phyloP scores from a whole-genome alignment of 352 stramenopile genomes.

The Globisporangium irregulare region DNA sequence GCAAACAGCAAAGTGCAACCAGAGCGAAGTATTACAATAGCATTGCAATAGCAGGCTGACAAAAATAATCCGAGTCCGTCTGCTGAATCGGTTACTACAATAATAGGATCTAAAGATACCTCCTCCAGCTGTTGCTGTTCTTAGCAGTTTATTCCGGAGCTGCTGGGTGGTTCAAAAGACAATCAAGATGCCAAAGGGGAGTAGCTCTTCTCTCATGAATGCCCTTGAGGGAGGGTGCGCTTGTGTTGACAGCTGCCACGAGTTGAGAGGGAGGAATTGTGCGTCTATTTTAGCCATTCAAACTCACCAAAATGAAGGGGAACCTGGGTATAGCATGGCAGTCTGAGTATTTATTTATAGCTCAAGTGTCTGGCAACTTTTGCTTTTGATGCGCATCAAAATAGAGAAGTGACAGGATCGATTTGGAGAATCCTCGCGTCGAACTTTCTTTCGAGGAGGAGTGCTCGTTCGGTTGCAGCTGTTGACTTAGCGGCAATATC shows the following conservation, averaged over 20 bases:
- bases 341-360: not conserved
- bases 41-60: not conserved
- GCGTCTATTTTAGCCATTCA: not conserved
- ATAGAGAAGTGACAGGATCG: not conserved
- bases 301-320: not conserved
- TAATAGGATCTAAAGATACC: not conserved
- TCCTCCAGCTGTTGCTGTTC: not conserved
- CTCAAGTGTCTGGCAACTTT: not conserved
- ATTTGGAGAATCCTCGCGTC: not conserved
- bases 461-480: not conserved
- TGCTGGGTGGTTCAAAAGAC: too few species aligned
- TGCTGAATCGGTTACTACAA: not conserved
- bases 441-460: not conserved
- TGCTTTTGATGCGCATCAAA: not conserved
- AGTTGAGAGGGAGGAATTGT: not conserved
- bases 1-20: too few species aligned
- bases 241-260: not conserved
- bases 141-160: not conserved
- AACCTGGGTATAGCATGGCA: too few species aligned
- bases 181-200: too few species aligned
- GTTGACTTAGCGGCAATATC: conserved; percentile 2
- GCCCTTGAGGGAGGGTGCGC: too few species aligned
- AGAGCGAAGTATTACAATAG: not conserved
- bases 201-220: too few species aligned
- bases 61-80: not conserved